A percentile compares a stretch with the other conserved stretches of the same genome.
Conservation (phyloP, 192 early-diverging fungal species). For the Powellomyces hirtus region DNA sequence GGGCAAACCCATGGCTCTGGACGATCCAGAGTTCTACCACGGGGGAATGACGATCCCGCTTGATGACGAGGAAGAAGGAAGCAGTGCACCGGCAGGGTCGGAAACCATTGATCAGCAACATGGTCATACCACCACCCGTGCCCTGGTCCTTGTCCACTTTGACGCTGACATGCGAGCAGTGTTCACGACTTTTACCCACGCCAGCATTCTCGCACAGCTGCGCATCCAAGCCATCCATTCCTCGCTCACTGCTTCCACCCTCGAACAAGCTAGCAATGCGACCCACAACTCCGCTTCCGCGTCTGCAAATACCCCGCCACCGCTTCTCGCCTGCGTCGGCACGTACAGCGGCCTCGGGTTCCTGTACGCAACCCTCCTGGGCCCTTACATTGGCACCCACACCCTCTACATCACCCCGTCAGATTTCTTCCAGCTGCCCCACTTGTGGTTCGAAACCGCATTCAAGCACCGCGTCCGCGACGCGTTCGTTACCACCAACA, state of each 20-base stretch:
- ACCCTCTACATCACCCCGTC: slow-evolving; percentile 64
- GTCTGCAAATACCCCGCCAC: slow-evolving; percentile 1
- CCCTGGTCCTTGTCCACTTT: slow-evolving; percentile 59
- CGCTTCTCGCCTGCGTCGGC: slow-evolving; percentile 41
- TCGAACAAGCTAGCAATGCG: background rate
- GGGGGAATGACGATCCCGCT: background rate
- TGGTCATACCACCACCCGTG: background rate
- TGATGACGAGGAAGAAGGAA: background rate
- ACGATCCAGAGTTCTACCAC: slow-evolving; percentile 29
- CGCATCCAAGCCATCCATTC: slow-evolving; percentile 53
- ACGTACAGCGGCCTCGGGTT: slow-evolving; percentile 53
- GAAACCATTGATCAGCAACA: background rate
- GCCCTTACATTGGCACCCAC: slow-evolving; percentile 54
- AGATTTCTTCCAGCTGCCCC: slow-evolving; percentile 52
- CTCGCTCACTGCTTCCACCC: background rate
- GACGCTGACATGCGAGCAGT: slow-evolving; percentile 47
- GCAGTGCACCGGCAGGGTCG: slow-evolving; percentile 16
- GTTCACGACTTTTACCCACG: slow-evolving; percentile 51
- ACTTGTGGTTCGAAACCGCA: slow-evolving; percentile 71
- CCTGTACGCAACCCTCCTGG: slow-evolving; percentile 48
- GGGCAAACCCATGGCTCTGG: slow-evolving; percentile 52
- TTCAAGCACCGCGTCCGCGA: slow-evolving; percentile 73
- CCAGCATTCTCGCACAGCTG: slow-evolving; percentile 57
- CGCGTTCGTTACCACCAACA: slow-evolving; percentile 57
- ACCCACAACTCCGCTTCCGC: too few relatives aligned